Conservation (phyloP, 768 basidiomycete genomes). For the Boletus vermiculosoides region DNA sequence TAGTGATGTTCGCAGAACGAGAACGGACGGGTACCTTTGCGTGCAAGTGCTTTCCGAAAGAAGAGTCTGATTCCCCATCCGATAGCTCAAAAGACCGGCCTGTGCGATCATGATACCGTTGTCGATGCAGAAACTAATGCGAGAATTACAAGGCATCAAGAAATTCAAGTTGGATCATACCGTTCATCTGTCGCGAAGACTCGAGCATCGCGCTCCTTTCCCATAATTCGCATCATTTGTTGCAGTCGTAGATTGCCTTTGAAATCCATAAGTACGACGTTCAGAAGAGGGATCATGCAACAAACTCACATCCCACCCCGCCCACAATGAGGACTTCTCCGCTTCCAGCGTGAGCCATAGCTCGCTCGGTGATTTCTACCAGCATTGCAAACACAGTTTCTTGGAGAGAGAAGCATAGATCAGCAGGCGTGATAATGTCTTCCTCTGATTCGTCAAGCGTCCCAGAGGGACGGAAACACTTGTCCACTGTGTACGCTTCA, state of each 20-base stretch:
- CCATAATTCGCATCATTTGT: constrained; percentile 99
- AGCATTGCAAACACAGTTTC: constrained; percentile 98
- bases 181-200: constrained; percentile 97
- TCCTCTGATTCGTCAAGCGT: constrained; percentile 37
- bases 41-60: constrained; percentile 84
- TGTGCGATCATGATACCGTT: constrained; percentile 99
- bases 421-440: constrained; percentile 89
- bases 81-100: constrained; percentile 85
- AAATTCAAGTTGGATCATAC: constrained; percentile 39
- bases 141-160: background rate
- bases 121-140: constrained; percentile 94
- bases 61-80: constrained; percentile 85
- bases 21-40: constrained; percentile 58
- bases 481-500: constrained; percentile 86
- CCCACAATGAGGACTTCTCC: constrained; percentile 97
- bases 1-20: constrained; percentile 1
- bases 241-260: constrained; percentile 90
- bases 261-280: background rate
- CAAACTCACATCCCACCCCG: constrained; percentile 92
- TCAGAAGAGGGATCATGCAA: background rate
- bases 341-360: constrained; percentile 98
- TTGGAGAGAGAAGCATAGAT: constrained; percentile 94
- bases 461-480: constrained; percentile 65
- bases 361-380: constrained; percentile 97
- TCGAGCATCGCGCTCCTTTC: constrained; percentile 78